Evolutionary conservation across 345 rosid genomes (phyloP), one percentile per base, ranked within the genome.

Genomic region (Rubroshorea leprosula): DNA sequence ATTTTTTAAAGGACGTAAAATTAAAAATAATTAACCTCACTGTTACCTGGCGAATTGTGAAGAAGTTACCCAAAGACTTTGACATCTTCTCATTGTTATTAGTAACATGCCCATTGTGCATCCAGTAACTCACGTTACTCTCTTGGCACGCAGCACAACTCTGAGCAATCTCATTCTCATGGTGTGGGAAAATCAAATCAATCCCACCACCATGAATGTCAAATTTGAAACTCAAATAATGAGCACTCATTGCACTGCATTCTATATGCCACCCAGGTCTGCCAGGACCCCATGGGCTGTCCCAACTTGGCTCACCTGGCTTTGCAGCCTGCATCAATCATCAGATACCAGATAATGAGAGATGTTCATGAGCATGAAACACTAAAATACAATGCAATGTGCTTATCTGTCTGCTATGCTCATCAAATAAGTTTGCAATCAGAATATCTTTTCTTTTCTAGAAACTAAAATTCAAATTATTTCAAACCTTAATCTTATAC

Each of bases 241-340:
- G 80, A 24, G 78, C 87, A 82, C 91, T 90, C 97, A 85, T 87
- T n/a, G 97, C 96, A 71, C 97, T 87, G 84, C 97, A 90, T 72
- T 93, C 99, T 21, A 93, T 93, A 65, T 93, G 97, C 97, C 99
- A 89, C 39, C 97, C 99, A 6, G 96, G 97, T 68, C 99, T 82
- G 58, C 99, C 97, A 50, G 24, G 83, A 68, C 94, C 97, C 99
- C 99, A 89, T 0, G 87, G 83, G 62, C 96, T 93, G 44, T 82
- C 88, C 99, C 96, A 93, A 27, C 81, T 74, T 55, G 88, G 89
- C 66, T 93, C 99, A 51, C 72, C 94, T 17, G 87, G 89, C 74
- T 89, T 93, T 24, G 90, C 94, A 23, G 96, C 84, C 97, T 92
- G 80, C 76, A 78, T 49, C 24, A 64, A 48, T 49, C 43, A 21